phyloP scores from a whole-genome alignment of 495 filamentous ascomycete species.

The Hypoxylon trugodes region DNA sequence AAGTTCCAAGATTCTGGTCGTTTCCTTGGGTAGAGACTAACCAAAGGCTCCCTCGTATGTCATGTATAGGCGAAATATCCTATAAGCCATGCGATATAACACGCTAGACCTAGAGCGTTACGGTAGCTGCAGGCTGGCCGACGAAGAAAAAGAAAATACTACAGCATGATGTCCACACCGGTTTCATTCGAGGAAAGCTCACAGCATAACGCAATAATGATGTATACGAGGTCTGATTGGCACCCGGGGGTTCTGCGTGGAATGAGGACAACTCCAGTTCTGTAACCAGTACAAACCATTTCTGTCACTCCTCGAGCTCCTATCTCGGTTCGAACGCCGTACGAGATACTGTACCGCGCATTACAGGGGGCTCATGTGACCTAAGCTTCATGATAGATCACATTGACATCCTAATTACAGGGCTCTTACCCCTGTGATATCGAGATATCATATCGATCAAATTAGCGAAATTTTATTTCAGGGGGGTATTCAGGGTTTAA shows the following conservation, averaged over 20 bases:
- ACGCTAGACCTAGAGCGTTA: neutral
- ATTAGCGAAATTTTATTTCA: too few species aligned
- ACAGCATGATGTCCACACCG: neutral
- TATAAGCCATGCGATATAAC: neutral
- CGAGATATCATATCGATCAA: too few species aligned
- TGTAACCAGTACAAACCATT: neutral
- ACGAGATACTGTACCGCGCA: neutral
- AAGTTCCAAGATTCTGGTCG: conserved; percentile 1
- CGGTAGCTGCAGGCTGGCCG: neutral
- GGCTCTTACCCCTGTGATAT: too few species aligned
- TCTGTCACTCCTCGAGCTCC: neutral
- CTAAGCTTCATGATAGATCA: neutral
- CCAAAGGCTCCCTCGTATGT: too few species aligned
- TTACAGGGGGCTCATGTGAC: conserved; percentile 4
- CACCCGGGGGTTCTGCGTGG: neutral
- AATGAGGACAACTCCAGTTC: neutral
- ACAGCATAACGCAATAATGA: conserved; percentile 1
- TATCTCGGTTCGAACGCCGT: neutral
- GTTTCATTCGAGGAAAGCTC: conserved; percentile 10
- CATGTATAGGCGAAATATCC: too few species aligned
- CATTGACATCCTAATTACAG: too few species aligned
- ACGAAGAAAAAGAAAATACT: neutral
- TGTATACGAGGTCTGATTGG: neutral
- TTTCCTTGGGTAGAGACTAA: too few species aligned
- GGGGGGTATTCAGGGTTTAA: too few species aligned